Evolutionary conservation across 1,139 yeast genomes (phyloP), one percentile per base, ranked within the genome.

Genomic region (Pichia norvegensis): DNA sequence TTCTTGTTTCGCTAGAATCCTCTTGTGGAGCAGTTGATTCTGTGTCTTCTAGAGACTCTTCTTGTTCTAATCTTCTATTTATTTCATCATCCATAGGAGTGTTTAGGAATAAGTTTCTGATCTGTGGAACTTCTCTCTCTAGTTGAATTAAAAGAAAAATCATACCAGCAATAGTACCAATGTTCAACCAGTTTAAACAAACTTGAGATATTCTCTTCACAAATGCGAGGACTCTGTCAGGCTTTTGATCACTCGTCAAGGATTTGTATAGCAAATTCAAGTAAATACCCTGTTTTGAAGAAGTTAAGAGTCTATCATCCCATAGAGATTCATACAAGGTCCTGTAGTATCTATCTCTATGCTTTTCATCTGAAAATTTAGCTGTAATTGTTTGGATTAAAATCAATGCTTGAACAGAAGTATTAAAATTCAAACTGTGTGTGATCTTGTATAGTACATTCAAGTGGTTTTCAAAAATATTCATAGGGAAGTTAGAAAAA

Each of bases 111-210:
- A 79, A 58, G 49, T 75, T 74, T 53, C 74, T 69, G 41, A 79
- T 61, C 54, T 69, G 73, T 11, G 85, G 82, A 29, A 70, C 64
- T 13, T 66, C 55, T 54, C 72, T 70, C 60, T 72, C 79, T 46
- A 90, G 72, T 63, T 87, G 90, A 59, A 78, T 71, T 44, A 92
- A 69, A 54, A 92, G 72, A 61, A 68, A 92, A 43, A 90, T 70
- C 79, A 92, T 83, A 63, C 97, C 97, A n/a, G 95, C 72, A 46
- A 87, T 77, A 19, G 94, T 84, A 47, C 98, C 98, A 48, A 87
- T 73, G 56, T 86, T 88, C 38, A 85, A 62, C 96, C 97, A 88
- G 61, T 83, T 85, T 39, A 78, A 70, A 59, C 95, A 83, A 41
- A 86, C 78, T 65, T 92, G 98, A 42, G 85, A 70, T 48, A 90